Conservation (phyloP, 208 protist species). For the Trypanosoma melophagium region DNA sequence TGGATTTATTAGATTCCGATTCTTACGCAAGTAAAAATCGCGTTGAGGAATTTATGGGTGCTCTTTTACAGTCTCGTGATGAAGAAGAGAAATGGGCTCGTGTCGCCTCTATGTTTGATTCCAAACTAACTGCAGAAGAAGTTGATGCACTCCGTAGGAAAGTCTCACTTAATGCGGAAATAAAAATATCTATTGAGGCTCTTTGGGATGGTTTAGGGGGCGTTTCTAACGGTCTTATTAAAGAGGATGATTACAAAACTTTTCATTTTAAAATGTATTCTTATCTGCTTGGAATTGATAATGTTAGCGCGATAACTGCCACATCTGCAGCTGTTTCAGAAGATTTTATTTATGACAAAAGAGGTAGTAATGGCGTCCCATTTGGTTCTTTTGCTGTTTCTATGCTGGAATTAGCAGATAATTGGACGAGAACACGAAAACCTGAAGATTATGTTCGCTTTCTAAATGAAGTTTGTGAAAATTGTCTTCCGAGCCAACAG, state of each 20-base stretch:
- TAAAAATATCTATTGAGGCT: conserved; percentile 43
- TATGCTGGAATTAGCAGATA: conserved; percentile 77
- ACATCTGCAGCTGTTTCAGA: conserved; percentile 50
- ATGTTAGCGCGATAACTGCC: conserved; percentile 43
- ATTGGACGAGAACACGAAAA: conserved; percentile 54
- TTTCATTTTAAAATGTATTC: conserved; percentile 68
- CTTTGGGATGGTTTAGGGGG: conserved; percentile 52
- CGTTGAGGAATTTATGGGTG: conserved; percentile 48
- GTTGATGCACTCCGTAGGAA: conserved; percentile 55
- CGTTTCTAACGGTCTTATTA: conserved; percentile 24
- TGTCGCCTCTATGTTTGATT: conserved; percentile 62
- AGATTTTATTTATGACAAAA: conserved; percentile 58
- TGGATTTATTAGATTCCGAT: conserved; percentile 30
- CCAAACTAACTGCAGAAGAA: conserved; percentile 50
- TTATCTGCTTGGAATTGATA: conserved; percentile 48
- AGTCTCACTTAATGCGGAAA: conserved; percentile 39
- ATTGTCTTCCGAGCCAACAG: conserved; percentile 12
- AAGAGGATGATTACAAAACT: conserved; percentile 54
- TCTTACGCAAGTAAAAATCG: conserved; percentile 26
- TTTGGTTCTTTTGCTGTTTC: conserved; percentile 67
- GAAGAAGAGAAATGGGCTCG: conserved; percentile 57
- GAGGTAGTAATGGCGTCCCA: conserved; percentile 34
- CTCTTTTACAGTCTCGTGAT: conserved; percentile 42
- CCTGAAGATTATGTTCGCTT: conserved; percentile 47
- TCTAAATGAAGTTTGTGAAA: conserved; percentile 30